A percentile compares a stretch with the other conserved stretches of the same genome.
These are phyloP conservation scores for Gossypium schwendimanii DNA, from an alignment of 441 rosid genomes.

Conservation along the genomic window DNA sequence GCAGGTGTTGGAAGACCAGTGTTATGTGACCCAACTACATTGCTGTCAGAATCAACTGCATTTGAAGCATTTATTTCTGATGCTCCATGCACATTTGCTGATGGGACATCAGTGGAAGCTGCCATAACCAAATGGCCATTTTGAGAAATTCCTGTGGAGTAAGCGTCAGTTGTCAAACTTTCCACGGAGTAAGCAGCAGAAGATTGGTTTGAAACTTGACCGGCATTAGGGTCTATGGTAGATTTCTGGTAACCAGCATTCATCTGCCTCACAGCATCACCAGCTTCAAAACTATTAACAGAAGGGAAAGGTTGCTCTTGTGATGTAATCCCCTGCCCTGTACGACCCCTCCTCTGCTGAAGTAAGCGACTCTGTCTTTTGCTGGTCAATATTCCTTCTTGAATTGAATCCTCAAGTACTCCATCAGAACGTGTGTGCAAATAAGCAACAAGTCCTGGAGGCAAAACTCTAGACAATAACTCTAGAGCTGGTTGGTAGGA, in stretches of 20 bases:
- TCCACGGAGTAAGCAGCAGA: constrained; percentile 41
- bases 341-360: constrained; percentile 80
- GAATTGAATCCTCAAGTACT: constrained; percentile 49
- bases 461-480: constrained; percentile 82
- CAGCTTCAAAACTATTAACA: constrained; percentile 49
- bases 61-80: constrained; percentile 43
- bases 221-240: constrained; percentile 38
- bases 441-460: constrained; percentile 99
- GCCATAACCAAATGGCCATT: constrained; percentile 36
- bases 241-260: constrained; percentile 41
- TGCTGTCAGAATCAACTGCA: constrained; percentile 42
- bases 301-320: constrained; percentile 57
- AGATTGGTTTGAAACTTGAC: constrained; percentile 34
- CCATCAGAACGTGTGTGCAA: constrained; percentile 83
- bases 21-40: constrained; percentile 37
- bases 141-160: constrained; percentile 40
- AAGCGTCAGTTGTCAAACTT: constrained; percentile 36
- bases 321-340: constrained; percentile 49
- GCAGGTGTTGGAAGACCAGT: constrained; percentile 90
- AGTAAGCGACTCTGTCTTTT: constrained; percentile 83
- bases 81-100: constrained; percentile 36
- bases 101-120: constrained; percentile 36
- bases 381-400: constrained; percentile 67
- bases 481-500: constrained; percentile 96
- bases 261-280: constrained; percentile 46